Conservation (phyloP, 1,284 basidiomycete genomes). For the Cystobasidiaceae sp. region DNA sequence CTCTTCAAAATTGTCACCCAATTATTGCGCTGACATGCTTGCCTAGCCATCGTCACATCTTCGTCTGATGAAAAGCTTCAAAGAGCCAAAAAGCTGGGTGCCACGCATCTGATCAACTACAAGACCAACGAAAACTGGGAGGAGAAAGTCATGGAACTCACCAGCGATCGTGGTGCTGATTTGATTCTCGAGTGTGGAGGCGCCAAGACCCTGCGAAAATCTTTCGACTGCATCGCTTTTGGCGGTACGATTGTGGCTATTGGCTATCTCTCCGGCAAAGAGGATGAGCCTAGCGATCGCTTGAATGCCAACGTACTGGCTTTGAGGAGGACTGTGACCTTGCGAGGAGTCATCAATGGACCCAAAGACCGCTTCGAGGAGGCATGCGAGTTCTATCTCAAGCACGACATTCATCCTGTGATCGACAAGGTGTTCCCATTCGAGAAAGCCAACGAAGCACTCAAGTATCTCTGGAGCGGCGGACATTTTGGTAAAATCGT, state of each 20-base stretch:
- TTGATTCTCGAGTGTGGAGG: slow-evolving; percentile 11
- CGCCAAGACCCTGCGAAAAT: slow-evolving; percentile 1
- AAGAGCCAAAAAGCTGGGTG: slow-evolving; percentile 11
- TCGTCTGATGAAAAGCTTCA: slow-evolving; percentile 14
- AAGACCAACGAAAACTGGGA: slow-evolving; percentile 4
- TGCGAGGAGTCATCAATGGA: background rate
- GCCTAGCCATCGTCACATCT: slow-evolving; percentile 16
- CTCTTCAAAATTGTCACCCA: background rate
- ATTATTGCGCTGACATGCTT: too few species aligned
- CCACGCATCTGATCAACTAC: slow-evolving; percentile 15
- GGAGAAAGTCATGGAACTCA: background rate
- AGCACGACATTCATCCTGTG: background rate
- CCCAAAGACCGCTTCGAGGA: slow-evolving; percentile 12
- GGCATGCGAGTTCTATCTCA: background rate
- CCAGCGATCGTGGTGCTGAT: background rate
- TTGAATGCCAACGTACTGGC: slow-evolving; percentile 5
- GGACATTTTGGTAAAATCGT: slow-evolving; percentile 12
- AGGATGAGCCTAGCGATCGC: background rate
- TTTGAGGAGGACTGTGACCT: background rate
- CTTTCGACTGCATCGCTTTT: slow-evolving; percentile 11
- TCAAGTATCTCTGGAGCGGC: slow-evolving; percentile 1
- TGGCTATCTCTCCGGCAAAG: slow-evolving; percentile 7
- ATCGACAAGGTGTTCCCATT: background rate
- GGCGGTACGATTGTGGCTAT: slow-evolving; percentile 2
- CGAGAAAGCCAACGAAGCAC: background rate